Evolutionary conservation across 495 filamentous ascomycete species (phyloP).

Genomic region (Penicillium roqueforti): DNA sequence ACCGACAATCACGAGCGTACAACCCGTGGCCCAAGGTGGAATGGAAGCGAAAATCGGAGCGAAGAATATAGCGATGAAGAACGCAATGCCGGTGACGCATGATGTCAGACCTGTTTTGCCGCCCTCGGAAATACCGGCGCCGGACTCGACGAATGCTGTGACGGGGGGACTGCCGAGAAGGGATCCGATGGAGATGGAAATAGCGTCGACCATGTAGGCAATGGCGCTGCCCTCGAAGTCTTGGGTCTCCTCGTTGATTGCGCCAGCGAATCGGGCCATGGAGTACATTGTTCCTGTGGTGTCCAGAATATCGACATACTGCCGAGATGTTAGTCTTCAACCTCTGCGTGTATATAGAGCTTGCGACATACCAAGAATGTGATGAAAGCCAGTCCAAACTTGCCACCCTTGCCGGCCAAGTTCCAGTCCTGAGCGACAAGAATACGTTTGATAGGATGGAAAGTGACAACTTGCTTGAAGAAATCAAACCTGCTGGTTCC

Average conservation of each 20-base stretch:
- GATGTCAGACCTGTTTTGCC: conserved; percentile 78
- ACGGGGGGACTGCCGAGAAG: conserved; percentile 71
- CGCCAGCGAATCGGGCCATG: conserved; percentile 73
- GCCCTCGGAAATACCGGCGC: conserved; percentile 79
- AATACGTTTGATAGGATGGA: conserved; percentile 65
- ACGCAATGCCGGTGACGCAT: conserved; percentile 69
- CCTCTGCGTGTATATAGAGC: not conserved
- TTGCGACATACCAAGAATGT: conserved; percentile 53
- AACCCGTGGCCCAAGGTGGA: conserved; percentile 79
- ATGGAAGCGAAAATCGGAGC: conserved; percentile 83
- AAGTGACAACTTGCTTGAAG: conserved; percentile 77
- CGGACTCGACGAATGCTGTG: conserved; percentile 79
- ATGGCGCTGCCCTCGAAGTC: conserved; percentile 77
- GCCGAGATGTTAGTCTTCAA: conserved; percentile 11
- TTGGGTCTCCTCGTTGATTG: conserved; percentile 66
- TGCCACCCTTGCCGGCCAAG: conserved; percentile 54
- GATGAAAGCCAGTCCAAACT: conserved; percentile 75
- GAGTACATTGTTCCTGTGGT: conserved; percentile 74
- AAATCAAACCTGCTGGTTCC: conserved; percentile 70
- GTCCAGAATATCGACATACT: conserved; percentile 82
- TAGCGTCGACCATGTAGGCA: conserved; percentile 74
- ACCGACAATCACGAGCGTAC: conserved; percentile 75
- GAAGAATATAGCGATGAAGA: conserved; percentile 84
- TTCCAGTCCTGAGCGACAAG: conserved; percentile 66
- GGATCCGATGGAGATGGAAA: conserved; percentile 72